phyloP scores from a whole-genome alignment of 1,284 basidiomycete genomes.

The Polyporus tsugae region DNA sequence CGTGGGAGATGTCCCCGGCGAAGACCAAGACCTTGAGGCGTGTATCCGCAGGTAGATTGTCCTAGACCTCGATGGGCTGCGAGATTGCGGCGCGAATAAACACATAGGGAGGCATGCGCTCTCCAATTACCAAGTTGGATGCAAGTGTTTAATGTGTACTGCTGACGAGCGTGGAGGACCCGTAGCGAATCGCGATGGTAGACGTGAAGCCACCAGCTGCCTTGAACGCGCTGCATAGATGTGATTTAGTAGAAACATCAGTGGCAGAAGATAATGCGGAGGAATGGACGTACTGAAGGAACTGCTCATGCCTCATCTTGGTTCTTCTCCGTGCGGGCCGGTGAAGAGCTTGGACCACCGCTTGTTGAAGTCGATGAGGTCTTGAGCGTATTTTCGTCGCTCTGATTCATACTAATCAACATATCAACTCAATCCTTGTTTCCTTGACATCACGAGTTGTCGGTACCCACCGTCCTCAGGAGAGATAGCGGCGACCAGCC shows the following conservation, averaged over 20 bases:
- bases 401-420: constrained; percentile 73
- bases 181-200: constrained; percentile 72
- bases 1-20: constrained; percentile 55
- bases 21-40: constrained; percentile 65
- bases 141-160: constrained; percentile 54
- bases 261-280: background rate
- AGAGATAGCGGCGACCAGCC: constrained; percentile 75
- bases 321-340: constrained; percentile 64
- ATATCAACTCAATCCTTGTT: constrained; percentile 48
- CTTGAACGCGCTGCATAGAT: constrained; percentile 57
- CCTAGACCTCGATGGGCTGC: constrained; percentile 72
- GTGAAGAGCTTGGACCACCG: constrained; percentile 79
- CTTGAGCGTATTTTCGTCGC: constrained; percentile 76
- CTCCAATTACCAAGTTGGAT: constrained; percentile 58
- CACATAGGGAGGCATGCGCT: constrained; percentile 65
- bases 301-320: constrained; percentile 71
- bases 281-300: constrained; percentile 54
- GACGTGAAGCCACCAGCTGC: constrained; percentile 67
- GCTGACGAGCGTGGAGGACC: constrained; percentile 59
- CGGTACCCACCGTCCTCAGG: constrained; percentile 70
- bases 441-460: constrained; percentile 42
- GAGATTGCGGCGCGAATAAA: constrained; percentile 71
- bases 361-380: constrained; percentile 84
- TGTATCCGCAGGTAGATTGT: constrained; percentile 70
- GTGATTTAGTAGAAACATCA: background rate